Conservation (phyloP, 2,329 filamentous ascomycete genomes). For the Sporothrix schenckii region DNA sequence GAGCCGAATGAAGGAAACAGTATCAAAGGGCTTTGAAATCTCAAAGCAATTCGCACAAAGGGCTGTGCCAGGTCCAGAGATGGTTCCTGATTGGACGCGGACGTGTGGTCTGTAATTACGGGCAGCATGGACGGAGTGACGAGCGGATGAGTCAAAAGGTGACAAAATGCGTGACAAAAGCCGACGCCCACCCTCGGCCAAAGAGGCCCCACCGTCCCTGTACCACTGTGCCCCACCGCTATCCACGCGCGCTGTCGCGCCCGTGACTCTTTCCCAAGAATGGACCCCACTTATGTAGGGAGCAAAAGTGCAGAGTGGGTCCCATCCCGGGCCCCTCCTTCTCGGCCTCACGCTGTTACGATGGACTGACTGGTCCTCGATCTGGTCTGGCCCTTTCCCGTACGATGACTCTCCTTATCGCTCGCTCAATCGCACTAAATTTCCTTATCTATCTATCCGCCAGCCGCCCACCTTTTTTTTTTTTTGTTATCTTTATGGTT, state of each 20-base stretch:
- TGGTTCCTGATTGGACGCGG: not conserved
- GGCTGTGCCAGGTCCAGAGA: not conserved
- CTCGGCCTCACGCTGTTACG: slow-evolving; percentile 2
- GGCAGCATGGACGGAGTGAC: slow-evolving; percentile 3
- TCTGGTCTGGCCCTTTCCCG: not conserved
- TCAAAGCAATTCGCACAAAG: not conserved
- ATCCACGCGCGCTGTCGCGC: slow-evolving; percentile 8
- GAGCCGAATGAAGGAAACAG: not conserved
- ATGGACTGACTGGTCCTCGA: not conserved
- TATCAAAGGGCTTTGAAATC: not conserved
- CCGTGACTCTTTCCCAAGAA: slow-evolving; percentile 24
- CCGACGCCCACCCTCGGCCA: slow-evolving; percentile 17
- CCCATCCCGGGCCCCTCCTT: slow-evolving; percentile 18
- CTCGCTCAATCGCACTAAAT: not conserved
- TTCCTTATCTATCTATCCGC: not conserved
- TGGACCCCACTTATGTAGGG: not conserved
- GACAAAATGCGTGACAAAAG: slow-evolving; percentile 8
- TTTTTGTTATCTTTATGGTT: slow-evolving; percentile 1
- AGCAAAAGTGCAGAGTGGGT: slow-evolving; percentile 9
- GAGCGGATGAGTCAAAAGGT: slow-evolving; percentile 15
- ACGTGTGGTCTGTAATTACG: slow-evolving; percentile 18
- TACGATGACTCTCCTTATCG: not conserved
- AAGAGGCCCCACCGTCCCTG: slow-evolving; percentile 1
- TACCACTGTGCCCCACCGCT: not conserved
- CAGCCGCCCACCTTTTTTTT: not conserved